A percentile compares a stretch with the other conserved stretches of the same genome.
Evolutionary conservation across 2,329 filamentous ascomycete genomes (phyloP).

Genomic region (Alternaria arborescens): DNA sequence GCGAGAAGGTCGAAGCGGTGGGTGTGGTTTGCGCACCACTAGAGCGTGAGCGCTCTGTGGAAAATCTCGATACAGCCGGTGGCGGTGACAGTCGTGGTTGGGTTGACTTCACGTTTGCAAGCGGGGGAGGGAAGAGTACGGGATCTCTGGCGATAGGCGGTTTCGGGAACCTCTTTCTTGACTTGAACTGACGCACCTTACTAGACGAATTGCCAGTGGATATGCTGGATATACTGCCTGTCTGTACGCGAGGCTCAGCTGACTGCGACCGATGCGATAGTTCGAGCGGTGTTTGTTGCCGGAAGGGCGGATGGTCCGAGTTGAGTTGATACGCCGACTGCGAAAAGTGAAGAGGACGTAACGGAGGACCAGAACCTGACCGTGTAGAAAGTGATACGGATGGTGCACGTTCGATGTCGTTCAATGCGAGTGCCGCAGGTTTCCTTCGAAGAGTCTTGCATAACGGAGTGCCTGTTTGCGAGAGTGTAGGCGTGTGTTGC

Average conservation of each 20-base stretch:
- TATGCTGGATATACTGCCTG: slow-evolving; percentile 26
- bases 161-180: slow-evolving; percentile 48
- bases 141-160: slow-evolving; percentile 30
- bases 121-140: slow-evolving; percentile 15
- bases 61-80: slow-evolving; percentile 27
- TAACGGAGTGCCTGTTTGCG: slow-evolving; percentile 37
- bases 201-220: slow-evolving; percentile 20
- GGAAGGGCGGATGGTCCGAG: slow-evolving; percentile 26
- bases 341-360: slow-evolving; percentile 39
- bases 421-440: slow-evolving; percentile 45
- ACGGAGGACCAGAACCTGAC: slow-evolving; percentile 22
- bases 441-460: slow-evolving; percentile 50
- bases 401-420: slow-evolving; percentile 41
- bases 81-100: slow-evolving; percentile 29
- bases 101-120: slow-evolving; percentile 29
- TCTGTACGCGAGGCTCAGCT: slow-evolving; percentile 33
- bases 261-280: slow-evolving; percentile 39
- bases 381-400: slow-evolving; percentile 22
- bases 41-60: slow-evolving; percentile 31
- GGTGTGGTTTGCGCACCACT: slow-evolving; percentile 26
- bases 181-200: slow-evolving; percentile 44
- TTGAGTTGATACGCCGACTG: slow-evolving; percentile 41
- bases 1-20: slow-evolving; percentile 38
- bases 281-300: slow-evolving; percentile 27
- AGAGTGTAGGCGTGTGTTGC: slow-evolving; percentile 42